A percentile compares a stretch with the other conserved stretches of the same genome.
These are phyloP conservation scores for Solanum sejunctum DNA, from an alignment of 257 asterid genomes.

Conservation along the genomic window DNA sequence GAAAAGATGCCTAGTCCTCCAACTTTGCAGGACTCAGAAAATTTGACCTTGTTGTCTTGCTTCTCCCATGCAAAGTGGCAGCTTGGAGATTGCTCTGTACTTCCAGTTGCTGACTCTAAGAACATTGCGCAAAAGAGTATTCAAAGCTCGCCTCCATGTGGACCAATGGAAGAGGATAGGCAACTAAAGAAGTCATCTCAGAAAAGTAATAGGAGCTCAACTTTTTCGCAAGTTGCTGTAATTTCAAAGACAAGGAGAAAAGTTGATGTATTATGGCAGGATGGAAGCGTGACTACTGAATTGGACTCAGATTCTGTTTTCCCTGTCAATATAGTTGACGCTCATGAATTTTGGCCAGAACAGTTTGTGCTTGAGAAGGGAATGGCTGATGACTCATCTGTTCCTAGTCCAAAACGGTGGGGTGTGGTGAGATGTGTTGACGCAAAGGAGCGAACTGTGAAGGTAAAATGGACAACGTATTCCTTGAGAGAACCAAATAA, in stretches of 20 bases:
- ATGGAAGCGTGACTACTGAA: conserved; percentile 52
- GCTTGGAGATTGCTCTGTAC: conserved; percentile 87
- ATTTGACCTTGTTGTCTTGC: conserved; percentile 47
- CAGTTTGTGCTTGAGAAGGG: conserved; percentile 72
- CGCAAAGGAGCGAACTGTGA: conserved; percentile 72
- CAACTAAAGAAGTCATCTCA: conserved; percentile 3
- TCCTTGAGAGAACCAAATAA: conserved; percentile 8
- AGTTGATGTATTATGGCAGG: conserved; percentile 88
- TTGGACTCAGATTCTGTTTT: conserved; percentile 46
- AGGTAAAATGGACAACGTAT: conserved; percentile 54
- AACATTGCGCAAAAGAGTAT: conserved; percentile 2
- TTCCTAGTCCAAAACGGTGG: conserved; percentile 34
- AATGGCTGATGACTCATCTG: conserved; percentile 26
- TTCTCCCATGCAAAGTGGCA: conserved; percentile 60
- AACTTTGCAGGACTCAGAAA: conserved; percentile 35
- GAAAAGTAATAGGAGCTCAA: conserved; percentile 7
- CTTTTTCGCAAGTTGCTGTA: conserved; percentile 37
- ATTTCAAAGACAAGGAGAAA: conserved; percentile 56
- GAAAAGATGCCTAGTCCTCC: conserved; percentile 37
- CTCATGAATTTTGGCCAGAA: conserved; percentile 82
- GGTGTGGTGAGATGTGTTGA: conserved; percentile 63
- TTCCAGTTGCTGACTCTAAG: conserved; percentile 17
- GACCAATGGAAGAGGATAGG: conserved; percentile 9
- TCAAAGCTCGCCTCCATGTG: conserved; percentile 10
- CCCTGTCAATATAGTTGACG: conserved; percentile 54